Evolutionary conservation across 345 rosid species (phyloP).

Genomic region (Citrus medica): DNA sequence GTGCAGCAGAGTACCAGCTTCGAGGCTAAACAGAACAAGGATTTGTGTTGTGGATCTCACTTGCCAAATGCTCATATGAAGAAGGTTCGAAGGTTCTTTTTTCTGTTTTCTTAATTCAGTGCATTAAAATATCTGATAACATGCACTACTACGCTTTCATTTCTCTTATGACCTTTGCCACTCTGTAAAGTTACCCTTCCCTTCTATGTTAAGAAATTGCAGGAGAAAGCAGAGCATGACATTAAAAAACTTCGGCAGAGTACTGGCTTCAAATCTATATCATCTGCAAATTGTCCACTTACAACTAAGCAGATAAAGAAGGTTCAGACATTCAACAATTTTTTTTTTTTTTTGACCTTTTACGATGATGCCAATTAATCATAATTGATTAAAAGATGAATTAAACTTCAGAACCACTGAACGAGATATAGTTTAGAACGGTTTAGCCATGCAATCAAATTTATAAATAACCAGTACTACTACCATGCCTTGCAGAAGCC

Average conservation of each 20-base stretch:
- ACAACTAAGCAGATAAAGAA: constrained; percentile 13
- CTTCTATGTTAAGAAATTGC: constrained; percentile 3
- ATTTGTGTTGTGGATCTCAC: constrained; percentile 4
- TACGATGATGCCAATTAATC: background rate
- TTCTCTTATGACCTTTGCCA: background rate
- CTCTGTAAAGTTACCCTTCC: background rate
- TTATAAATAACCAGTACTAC: background rate
- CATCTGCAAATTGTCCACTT: constrained; percentile 14
- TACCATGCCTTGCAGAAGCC: constrained; percentile 41
- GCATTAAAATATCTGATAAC: background rate
- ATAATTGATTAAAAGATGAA: background rate
- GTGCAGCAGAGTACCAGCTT: constrained; percentile 22
- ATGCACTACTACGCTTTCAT: background rate
- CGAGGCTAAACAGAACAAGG: constrained; percentile 18
- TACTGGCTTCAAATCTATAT: constrained; percentile 23
- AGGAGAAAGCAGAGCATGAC: constrained; percentile 29
- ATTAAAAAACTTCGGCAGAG: constrained; percentile 21
- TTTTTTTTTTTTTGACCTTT: background rate
- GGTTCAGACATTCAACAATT: constrained; percentile 15
- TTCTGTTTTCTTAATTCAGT: background rate
- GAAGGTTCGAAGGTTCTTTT: constrained; percentile 18
- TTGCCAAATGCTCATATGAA: constrained; percentile 12
- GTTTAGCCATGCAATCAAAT: background rate
- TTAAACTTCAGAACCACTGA: background rate
- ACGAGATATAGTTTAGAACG: background rate